A percentile compares a stretch with the other conserved stretches of the same genome.
Conservation (phyloP, 805 yeast genomes). For the Candida insectorum region DNA sequence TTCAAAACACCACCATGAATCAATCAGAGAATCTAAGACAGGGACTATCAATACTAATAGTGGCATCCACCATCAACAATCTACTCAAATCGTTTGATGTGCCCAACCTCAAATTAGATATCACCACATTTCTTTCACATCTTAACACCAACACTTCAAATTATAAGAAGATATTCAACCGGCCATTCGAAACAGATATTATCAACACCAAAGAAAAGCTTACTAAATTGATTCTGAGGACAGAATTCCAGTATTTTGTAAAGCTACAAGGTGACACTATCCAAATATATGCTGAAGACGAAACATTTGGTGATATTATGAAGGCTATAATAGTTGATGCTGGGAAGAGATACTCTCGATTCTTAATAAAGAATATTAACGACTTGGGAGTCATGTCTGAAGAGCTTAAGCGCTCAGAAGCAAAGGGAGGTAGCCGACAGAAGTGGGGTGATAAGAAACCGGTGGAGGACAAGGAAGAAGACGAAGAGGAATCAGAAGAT, state of each 20-base stretch:
- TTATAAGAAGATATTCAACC: slow-evolving; percentile 10
- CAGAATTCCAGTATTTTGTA: slow-evolving; percentile 19
- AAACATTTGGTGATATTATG: slow-evolving; percentile 17
- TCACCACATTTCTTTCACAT: slow-evolving; percentile 8
- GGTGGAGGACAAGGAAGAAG: neutral
- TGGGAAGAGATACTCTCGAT: slow-evolving; percentile 15
- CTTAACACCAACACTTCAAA: slow-evolving; percentile 3
- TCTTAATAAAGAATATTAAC: slow-evolving; percentile 19
- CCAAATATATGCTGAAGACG: slow-evolving; percentile 17
- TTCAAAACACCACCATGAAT: slow-evolving; percentile 5
- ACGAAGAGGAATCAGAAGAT: too few relatives aligned
- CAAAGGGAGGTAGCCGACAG: neutral
- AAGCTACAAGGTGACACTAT: slow-evolving; percentile 16
- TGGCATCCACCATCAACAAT: slow-evolving; percentile 13
- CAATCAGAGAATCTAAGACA: slow-evolving; percentile 9
- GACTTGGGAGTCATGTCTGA: slow-evolving; percentile 12
- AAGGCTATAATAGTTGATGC: slow-evolving; percentile 21
- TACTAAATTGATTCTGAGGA: slow-evolving; percentile 9
- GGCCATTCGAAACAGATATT: slow-evolving; percentile 8
- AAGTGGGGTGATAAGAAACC: neutral
- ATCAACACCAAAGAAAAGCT: slow-evolving; percentile 12
- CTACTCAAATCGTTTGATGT: slow-evolving; percentile 6
- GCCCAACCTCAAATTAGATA: slow-evolving; percentile 8
- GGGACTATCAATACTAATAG: slow-evolving; percentile 10
- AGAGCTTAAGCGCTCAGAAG: slow-evolving; percentile 1